Conservation (phyloP, 352 stramenopile genomes). For the Globisporangium okanoganense region DNA sequence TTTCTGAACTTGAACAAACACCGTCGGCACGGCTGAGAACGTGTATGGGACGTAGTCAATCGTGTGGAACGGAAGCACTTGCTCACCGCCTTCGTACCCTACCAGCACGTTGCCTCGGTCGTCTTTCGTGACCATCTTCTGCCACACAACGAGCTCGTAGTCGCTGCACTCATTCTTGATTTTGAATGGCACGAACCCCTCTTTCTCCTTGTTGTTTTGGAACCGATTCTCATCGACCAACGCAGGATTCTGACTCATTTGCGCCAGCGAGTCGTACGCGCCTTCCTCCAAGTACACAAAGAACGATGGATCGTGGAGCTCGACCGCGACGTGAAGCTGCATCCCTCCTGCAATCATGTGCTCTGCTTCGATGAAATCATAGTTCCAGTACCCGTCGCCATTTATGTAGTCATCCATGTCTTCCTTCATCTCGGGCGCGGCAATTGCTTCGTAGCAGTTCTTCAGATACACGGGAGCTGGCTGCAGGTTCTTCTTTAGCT, state of each 20-base stretch:
- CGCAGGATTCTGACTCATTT: constrained; percentile 12
- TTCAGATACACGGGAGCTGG: constrained; percentile 34
- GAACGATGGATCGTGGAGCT: constrained; percentile 78
- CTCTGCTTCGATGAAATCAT: constrained; percentile 33
- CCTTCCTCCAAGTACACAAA: constrained; percentile 59
- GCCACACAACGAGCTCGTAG: constrained; percentile 74
- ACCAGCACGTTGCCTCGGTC: constrained; percentile 37
- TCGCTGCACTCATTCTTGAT: constrained; percentile 84
- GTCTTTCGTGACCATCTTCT: constrained; percentile 64
- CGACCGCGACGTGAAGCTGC: constrained; percentile 71
- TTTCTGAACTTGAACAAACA: constrained; percentile 76
- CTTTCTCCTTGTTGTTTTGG: constrained; percentile 40
- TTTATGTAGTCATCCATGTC: constrained; percentile 28
- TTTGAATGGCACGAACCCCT: constrained; percentile 70
- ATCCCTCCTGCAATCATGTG: constrained; percentile 32
- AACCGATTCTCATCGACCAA: constrained; percentile 17
- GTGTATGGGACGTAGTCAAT: constrained; percentile 77
- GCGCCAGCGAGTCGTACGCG: constrained; percentile 12
- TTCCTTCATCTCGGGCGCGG: constrained; percentile 21
- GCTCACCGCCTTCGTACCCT: constrained; percentile 62
- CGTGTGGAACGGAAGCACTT: constrained; percentile 73
- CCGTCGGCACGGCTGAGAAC: constrained; percentile 52
- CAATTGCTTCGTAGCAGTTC: constrained; percentile 38
- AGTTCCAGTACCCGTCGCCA: constrained; percentile 25
- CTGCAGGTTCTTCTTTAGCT: constrained; percentile 55